phyloP scores from a whole-genome alignment of 2,329 filamentous ascomycete genomes.

The Rugonectria rugulosa region DNA sequence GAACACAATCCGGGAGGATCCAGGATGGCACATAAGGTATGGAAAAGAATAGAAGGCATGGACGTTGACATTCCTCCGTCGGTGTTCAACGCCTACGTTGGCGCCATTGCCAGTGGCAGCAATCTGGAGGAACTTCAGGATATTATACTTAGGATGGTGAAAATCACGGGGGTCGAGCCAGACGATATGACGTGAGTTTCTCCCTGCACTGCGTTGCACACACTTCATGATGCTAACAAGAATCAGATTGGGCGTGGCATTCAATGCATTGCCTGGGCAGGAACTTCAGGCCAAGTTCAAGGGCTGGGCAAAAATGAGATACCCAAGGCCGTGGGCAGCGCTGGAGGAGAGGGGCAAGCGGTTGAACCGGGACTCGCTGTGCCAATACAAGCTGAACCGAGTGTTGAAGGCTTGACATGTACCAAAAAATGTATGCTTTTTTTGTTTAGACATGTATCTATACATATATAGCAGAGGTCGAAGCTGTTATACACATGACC shows the following conservation, averaged over 20 bases:
- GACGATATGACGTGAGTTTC: slow-evolving; percentile 73
- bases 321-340: slow-evolving; percentile 73
- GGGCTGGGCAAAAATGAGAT: slow-evolving; percentile 74
- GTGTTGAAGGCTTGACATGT: slow-evolving; percentile 56
- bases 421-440: slow-evolving; percentile 38
- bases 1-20: slow-evolving; percentile 68
- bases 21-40: slow-evolving; percentile 70
- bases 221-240: slow-evolving; percentile 22
- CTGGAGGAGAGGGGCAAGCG: slow-evolving; percentile 63
- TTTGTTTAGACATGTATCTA: slow-evolving; percentile 44
- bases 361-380: slow-evolving; percentile 53
- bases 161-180: slow-evolving; percentile 71
- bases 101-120: slow-evolving; percentile 76
- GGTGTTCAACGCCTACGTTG: slow-evolving; percentile 80
- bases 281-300: slow-evolving; percentile 74
- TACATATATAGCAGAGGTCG: slow-evolving; percentile 41
- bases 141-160: slow-evolving; percentile 72
- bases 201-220: background rate
- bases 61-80: slow-evolving; percentile 78
- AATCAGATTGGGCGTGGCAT: slow-evolving; percentile 75
- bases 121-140: slow-evolving; percentile 72
- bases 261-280: slow-evolving; percentile 74
- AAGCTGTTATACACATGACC: slow-evolving; percentile 47
- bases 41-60: slow-evolving; percentile 74
- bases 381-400: slow-evolving; percentile 58